These are phyloP conservation scores for Hippophae rhamnoides DNA, from an alignment of 306 rosid species.

Conservation along the genomic window DNA sequence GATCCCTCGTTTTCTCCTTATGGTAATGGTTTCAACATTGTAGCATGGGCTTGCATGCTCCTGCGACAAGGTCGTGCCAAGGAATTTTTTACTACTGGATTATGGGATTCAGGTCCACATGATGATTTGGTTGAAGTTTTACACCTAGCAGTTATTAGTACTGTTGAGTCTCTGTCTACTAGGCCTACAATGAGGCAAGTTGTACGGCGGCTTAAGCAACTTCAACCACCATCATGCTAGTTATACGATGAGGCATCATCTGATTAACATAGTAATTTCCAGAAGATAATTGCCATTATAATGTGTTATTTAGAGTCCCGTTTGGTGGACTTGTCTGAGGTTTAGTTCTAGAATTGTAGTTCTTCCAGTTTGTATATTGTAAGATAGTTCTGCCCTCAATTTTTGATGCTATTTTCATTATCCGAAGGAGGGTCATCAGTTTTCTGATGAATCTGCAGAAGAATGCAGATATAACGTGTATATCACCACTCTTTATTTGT, in stretches of 20 bases:
- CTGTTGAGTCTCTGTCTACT: conserved; percentile 79
- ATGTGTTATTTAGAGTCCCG: conserved; percentile 37
- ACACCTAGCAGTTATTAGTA: conserved; percentile 81
- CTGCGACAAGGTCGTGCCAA: conserved; percentile 76
- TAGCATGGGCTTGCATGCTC: conserved; percentile 83
- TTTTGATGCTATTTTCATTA: conserved; percentile 37
- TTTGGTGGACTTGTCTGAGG: conserved; percentile 31
- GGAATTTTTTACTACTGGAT: conserved; percentile 71
- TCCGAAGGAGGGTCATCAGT: conserved; percentile 29
- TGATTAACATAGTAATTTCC: conserved; percentile 36
- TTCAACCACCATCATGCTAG: conserved; percentile 87
- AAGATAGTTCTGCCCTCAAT: conserved; percentile 47
- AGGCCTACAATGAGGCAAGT: conserved; percentile 93
- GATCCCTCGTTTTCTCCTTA: conserved; percentile 83
- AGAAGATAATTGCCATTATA: conserved; percentile 40
- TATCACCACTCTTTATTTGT: conserved; percentile 25
- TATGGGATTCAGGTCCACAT: conserved; percentile 81
- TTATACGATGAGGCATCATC: conserved; percentile 12
- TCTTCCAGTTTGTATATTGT: conserved; percentile 58
- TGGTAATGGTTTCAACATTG: conserved; percentile 92
- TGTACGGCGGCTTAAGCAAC: conserved; percentile 86
- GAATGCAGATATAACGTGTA: conserved; percentile 54
- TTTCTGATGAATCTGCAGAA: conserved; percentile 60
- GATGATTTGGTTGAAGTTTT: conserved; percentile 83
- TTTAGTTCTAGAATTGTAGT: conserved; percentile 32